These are phyloP conservation scores for Toxicodendron radicans DNA, from an alignment of 345 rosid species.

Conservation along the genomic window DNA sequence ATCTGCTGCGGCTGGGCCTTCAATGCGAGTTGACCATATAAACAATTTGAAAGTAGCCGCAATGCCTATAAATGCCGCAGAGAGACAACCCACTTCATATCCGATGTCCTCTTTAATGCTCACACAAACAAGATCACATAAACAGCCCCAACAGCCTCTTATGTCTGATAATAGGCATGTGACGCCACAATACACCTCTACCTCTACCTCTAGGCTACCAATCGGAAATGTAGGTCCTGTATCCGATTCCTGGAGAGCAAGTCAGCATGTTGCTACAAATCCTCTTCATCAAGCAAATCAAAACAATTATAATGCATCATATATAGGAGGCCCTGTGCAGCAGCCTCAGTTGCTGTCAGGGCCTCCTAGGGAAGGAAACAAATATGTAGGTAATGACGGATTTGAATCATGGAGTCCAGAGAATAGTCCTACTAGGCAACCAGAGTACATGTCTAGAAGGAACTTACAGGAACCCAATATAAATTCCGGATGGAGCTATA, in stretches of 20 bases:
- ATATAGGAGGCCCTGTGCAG: slow-evolving; percentile 32
- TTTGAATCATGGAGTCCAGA: slow-evolving; percentile 94
- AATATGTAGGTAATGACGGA: slow-evolving; percentile 37
- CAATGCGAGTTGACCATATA: slow-evolving; percentile 21
- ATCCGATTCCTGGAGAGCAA: slow-evolving; percentile 49
- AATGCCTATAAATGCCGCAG: slow-evolving; percentile 15
- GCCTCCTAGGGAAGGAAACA: slow-evolving; percentile 40
- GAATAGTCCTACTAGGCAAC: slow-evolving; percentile 57
- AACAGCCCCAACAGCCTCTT: slow-evolving; percentile 20
- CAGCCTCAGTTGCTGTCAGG: slow-evolving; percentile 37
- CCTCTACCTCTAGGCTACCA: slow-evolving; percentile 23
- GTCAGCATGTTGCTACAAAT: slow-evolving; percentile 43
- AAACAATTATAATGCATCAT: slow-evolving; percentile 29
- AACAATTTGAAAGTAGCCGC: slow-evolving; percentile 20
- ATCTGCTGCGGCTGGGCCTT: slow-evolving; percentile 24
- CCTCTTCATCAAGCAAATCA: slow-evolving; percentile 38
- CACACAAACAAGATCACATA: slow-evolving; percentile 17
- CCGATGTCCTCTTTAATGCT: slow-evolving; percentile 19
- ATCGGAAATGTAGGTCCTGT: slow-evolving; percentile 27
- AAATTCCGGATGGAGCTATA: slow-evolving; percentile 28
- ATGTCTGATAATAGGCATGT: slow-evolving; percentile 18
- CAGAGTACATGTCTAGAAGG: slow-evolving; percentile 38
- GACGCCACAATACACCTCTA: slow-evolving; percentile 12
- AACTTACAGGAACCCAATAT: slow-evolving; percentile 28
- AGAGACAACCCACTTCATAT: slow-evolving; percentile 28